These are phyloP conservation scores for Nothopassalora personata DNA, from an alignment of 2,329 filamentous ascomycete species.

Conservation along the genomic window DNA sequence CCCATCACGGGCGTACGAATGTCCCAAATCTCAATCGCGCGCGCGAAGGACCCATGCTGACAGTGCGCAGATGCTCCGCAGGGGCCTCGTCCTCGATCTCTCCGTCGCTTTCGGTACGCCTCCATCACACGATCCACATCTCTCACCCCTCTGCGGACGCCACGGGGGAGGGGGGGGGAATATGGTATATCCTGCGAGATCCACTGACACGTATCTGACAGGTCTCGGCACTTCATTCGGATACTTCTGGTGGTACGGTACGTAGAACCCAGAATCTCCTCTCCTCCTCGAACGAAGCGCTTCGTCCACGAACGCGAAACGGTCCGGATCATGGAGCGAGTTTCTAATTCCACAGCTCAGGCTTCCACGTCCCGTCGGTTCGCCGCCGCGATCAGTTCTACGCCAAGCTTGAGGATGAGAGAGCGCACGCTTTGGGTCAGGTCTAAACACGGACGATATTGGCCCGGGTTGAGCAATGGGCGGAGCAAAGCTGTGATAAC, in stretches of 20 bases:
- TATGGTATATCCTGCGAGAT: neutral
- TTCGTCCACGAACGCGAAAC: neutral
- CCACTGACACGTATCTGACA: slow-evolving; percentile 27
- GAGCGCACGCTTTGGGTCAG: slow-evolving; percentile 45
- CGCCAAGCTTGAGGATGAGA: slow-evolving; percentile 58
- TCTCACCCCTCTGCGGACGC: too few species aligned
- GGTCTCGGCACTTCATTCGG: slow-evolving; percentile 59
- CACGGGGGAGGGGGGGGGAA: neutral
- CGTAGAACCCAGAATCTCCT: slow-evolving; percentile 29
- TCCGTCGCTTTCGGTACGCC: slow-evolving; percentile 60
- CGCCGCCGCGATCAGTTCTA: slow-evolving; percentile 60
- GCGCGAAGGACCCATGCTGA: neutral
- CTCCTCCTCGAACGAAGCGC: slow-evolving; percentile 3
- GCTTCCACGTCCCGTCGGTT: slow-evolving; percentile 60
- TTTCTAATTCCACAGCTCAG: slow-evolving; percentile 33
- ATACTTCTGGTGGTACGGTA: slow-evolving; percentile 65
- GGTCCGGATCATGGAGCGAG: neutral
- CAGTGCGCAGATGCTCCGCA: slow-evolving; percentile 55
- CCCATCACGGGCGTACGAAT: neutral
- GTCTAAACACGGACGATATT: neutral
- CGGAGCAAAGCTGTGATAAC: neutral
- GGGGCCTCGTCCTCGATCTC: slow-evolving; percentile 61
- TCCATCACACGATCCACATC: neutral
- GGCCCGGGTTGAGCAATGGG: neutral
- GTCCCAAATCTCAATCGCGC: neutral